phyloP scores from a whole-genome alignment of 768 basidiomycete genomes.

The Chlorophyllum brunneum region DNA sequence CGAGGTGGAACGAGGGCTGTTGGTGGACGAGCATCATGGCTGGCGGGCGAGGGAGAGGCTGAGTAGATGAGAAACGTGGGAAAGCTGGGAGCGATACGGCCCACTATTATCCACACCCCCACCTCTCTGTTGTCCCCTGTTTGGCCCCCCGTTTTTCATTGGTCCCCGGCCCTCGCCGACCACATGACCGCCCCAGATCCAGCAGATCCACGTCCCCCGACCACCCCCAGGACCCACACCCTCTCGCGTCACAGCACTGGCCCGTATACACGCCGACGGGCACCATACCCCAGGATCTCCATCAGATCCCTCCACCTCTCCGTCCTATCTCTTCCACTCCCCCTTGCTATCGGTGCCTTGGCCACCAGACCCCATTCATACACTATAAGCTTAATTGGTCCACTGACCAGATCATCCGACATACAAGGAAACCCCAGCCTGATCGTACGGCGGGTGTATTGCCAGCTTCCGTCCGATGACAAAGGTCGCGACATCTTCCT shows the following conservation, averaged over 20 bases:
- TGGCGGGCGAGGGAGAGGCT: constrained; percentile 19
- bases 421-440: background rate
- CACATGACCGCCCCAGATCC: constrained; percentile 11
- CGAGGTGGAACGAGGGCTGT: constrained; percentile 31
- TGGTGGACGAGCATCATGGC: constrained; percentile 50
- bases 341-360: too few species aligned
- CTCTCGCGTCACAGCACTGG: background rate
- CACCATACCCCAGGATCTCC: too few species aligned
- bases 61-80: constrained; percentile 18
- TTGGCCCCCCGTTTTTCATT: constrained; percentile 11
- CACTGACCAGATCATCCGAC: too few species aligned
- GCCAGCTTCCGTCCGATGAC: constrained; percentile 5
- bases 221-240: background rate
- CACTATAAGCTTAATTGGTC: too few species aligned
- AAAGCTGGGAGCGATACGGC: constrained; percentile 6
- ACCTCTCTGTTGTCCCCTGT: constrained; percentile 22
- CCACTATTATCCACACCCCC: constrained; percentile 8
- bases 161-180: constrained; percentile 16
- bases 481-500: background rate
- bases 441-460: background rate
- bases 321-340: too few species aligned
- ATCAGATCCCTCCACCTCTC: too few species aligned
- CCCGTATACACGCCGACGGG: too few species aligned
- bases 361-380: too few species aligned
- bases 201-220: background rate